Percentiles rank a stretch among this genome's conserved stretches.
phyloP scores from a whole-genome alignment of 495 filamentous ascomycete species.

The Annulohypoxylon bovei region DNA sequence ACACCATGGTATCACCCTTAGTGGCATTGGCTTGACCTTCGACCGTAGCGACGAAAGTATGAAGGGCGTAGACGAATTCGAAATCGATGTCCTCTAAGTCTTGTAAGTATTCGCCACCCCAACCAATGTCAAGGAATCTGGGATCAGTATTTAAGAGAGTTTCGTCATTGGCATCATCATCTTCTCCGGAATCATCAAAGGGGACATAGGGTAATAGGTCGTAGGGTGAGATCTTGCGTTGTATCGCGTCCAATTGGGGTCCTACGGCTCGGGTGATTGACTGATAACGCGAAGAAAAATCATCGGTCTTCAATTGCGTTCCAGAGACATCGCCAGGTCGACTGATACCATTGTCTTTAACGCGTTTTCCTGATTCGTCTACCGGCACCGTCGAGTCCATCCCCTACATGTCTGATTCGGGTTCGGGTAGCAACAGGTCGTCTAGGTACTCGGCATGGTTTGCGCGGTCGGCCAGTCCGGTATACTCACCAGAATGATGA shows the following conservation, averaged over 20 bases:
- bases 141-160: slow-evolving; percentile 62
- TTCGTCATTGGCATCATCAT: slow-evolving; percentile 60
- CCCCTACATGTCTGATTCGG: slow-evolving; percentile 28
- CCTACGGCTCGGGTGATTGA: not conserved
- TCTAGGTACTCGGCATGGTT: slow-evolving; percentile 37
- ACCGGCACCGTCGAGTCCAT: slow-evolving; percentile 12
- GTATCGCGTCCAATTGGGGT: slow-evolving; percentile 13
- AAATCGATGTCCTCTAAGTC: slow-evolving; percentile 97
- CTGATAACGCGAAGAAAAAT: slow-evolving; percentile 14
- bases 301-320: slow-evolving; percentile 16
- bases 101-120: slow-evolving; percentile 83
- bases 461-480: slow-evolving; percentile 42
- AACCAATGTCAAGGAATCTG: slow-evolving; percentile 72
- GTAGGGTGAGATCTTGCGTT: slow-evolving; percentile 34
- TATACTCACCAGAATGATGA: slow-evolving; percentile 71
- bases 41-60: slow-evolving; percentile 96
- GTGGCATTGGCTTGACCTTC: slow-evolving; percentile 98
- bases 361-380: slow-evolving; percentile 22
- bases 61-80: slow-evolving; percentile 97
- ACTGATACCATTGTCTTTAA: not conserved
- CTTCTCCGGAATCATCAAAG: slow-evolving; percentile 49
- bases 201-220: slow-evolving; percentile 41
- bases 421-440: slow-evolving; percentile 27
- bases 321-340: slow-evolving; percentile 20
- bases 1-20: slow-evolving; percentile 99